Evolutionary conservation across 306 rosid species (phyloP).

Genomic region (Inga oerstediana): DNA sequence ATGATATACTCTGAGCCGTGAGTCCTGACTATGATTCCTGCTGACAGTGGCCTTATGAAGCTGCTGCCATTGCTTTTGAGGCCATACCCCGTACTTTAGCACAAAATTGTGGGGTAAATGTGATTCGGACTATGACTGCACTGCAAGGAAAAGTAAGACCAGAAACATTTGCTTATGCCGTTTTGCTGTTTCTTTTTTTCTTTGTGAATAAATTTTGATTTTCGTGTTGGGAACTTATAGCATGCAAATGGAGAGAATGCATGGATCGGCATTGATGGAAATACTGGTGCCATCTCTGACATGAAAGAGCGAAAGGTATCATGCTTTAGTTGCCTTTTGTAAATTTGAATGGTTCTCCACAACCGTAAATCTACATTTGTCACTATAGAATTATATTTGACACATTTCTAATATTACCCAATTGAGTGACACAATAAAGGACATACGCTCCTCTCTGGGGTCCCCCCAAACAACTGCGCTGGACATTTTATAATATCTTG

Average conservation of each 20-base stretch:
- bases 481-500: slow-evolving; percentile 10
- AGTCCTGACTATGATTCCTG: slow-evolving; percentile 34
- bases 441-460: background rate
- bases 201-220: background rate
- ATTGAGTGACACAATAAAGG: background rate
- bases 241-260: slow-evolving; percentile 95
- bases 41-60: slow-evolving; percentile 98
- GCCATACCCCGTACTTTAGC: slow-evolving; percentile 96
- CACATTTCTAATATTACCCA: background rate
- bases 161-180: background rate
- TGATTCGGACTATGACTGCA: slow-evolving; percentile 92
- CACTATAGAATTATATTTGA: background rate
- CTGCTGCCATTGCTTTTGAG: slow-evolving; percentile 98
- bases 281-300: slow-evolving; percentile 72
- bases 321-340: background rate
- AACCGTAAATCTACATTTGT: background rate
- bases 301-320: slow-evolving; percentile 85
- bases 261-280: slow-evolving; percentile 97
- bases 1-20: background rate
- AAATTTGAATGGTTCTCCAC: slow-evolving; percentile 5
- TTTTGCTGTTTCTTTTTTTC: background rate
- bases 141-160: slow-evolving; percentile 87
- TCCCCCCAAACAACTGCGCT: background rate
- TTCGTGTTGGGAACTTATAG: slow-evolving; percentile 46
- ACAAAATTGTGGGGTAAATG: slow-evolving; percentile 97